phyloP scores from a whole-genome alignment of 305 asterid species.

The Fraxinus latifolia region DNA sequence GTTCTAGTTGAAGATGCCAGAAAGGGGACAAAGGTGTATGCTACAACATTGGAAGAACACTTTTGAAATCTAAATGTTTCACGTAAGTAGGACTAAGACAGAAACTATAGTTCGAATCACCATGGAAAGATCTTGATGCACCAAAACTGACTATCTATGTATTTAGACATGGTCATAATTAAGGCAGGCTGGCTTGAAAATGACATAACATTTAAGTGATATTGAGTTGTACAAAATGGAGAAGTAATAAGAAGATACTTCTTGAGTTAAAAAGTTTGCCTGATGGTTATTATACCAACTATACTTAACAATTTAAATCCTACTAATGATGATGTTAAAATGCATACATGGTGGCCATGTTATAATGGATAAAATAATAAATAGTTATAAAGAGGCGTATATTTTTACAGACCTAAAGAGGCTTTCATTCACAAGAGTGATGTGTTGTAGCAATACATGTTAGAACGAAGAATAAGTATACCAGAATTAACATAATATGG shows the following conservation, averaged over 20 bases:
- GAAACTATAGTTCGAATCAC: background rate
- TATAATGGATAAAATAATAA: background rate
- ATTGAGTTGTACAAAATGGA: background rate
- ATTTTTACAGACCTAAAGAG: background rate
- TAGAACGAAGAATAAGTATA: background rate
- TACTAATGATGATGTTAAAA: background rate
- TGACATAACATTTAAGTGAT: background rate
- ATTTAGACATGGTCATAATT: background rate
- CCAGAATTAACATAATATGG: background rate
- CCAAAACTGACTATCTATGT: background rate
- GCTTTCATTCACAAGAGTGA: background rate
- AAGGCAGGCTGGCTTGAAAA: background rate
- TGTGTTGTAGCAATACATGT: background rate
- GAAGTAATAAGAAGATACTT: background rate
- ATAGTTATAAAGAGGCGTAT: background rate
- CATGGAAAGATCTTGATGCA: background rate
- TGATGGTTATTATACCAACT: background rate
- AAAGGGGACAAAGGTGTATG: background rate
- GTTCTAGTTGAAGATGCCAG: background rate
- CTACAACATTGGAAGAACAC: background rate
- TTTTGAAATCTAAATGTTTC: background rate
- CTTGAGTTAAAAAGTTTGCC: background rate
- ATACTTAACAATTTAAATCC: background rate
- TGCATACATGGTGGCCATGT: background rate
- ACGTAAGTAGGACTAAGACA: background rate